Evolutionary conservation across 768 basidiomycete species (phyloP).

Genomic region (Boletellus sp.): DNA sequence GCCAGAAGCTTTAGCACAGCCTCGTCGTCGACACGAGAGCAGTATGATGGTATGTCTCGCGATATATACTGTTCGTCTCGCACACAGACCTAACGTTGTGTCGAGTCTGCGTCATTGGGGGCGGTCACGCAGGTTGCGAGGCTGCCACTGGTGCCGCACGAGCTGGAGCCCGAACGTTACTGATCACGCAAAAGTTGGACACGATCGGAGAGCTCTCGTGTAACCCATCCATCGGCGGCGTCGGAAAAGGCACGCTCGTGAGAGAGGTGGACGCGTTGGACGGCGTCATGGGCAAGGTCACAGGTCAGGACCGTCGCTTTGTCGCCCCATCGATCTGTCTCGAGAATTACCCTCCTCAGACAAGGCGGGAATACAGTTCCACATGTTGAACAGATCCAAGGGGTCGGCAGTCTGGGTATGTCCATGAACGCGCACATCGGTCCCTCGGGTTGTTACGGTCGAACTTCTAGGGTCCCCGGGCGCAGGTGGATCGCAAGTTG

Average conservation of each 20-base stretch:
- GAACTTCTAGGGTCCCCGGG: constrained; percentile 70
- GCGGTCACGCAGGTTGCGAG: constrained; percentile 91
- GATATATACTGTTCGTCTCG: constrained; percentile 8
- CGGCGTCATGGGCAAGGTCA: constrained; percentile 78
- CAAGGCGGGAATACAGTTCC: constrained; percentile 85
- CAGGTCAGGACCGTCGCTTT: constrained; percentile 47
- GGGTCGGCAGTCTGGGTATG: constrained; percentile 87
- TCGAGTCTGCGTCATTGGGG: constrained; percentile 81
- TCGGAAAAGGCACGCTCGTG: constrained; percentile 91
- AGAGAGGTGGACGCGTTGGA: constrained; percentile 89
- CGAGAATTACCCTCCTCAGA: constrained; percentile 42
- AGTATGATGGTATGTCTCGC: constrained; percentile 24
- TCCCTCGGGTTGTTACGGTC: neutral
- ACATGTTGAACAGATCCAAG: constrained; percentile 79
- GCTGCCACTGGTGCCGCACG: constrained; percentile 85
- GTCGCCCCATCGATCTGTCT: neutral
- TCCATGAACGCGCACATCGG: neutral
- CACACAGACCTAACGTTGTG: constrained; percentile 38
- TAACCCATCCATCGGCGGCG: constrained; percentile 88
- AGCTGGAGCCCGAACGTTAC: constrained; percentile 73
- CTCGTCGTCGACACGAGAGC: neutral
- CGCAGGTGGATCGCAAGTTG: constrained; percentile 81
- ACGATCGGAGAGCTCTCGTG: constrained; percentile 85
- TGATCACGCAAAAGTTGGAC: constrained; percentile 78
- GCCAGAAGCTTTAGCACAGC: constrained; percentile 1